Base-by-base conservation (phyloP, 805 yeast species). In the Geotrichum ghanense region DNA sequence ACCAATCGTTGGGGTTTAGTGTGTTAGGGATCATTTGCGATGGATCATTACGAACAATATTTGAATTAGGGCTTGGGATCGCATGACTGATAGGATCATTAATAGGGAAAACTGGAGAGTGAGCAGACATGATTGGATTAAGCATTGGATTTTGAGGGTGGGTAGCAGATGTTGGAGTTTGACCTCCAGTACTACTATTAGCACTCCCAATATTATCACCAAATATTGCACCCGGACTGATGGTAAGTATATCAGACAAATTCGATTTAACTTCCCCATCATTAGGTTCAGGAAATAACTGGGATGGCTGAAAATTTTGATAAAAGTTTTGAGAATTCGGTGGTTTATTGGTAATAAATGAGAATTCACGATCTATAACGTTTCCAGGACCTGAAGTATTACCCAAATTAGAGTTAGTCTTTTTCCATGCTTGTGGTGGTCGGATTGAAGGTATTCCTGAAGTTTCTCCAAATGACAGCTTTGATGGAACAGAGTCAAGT, bases 231-330 rank as follows among this genome's bases (percentile, higher is more conserved):
- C 37, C 37, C 12, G 17, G 37, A n/a, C 37, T 31, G 16, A 31
- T 19, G 12, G 37, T 6, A 6, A 31, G 16, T n/a, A 31, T 16
- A 31, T 31, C 37, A 9, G 5, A 5, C 6, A n/a, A 10, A n/a
- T 31, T 31, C 5, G 37, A 31, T 12, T 31, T 31, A 5, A 31
- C 37, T 31, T 31, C 37, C 6, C 5, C 5, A n/a, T 31, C 37
- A 39, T 39, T 39, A 10, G 42, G 52, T 53, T 68, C 56, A 3
- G 80, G 80, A 53, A 76, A 76, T 51, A 76, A 66, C 50, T 74
- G 79, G 12, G 77, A 68, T n/a, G 80, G 81, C 56, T 75, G 76
- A 60, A 76, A 76, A 51, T 73, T 72, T 45, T 71, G 76, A 46
- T 68, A 64, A 54, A 72, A 72, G 12, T 51, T 45, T 43, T 57